Conservation (phyloP, 176 grass and related monocot species). For the Dendrocalamus sinicus region DNA sequence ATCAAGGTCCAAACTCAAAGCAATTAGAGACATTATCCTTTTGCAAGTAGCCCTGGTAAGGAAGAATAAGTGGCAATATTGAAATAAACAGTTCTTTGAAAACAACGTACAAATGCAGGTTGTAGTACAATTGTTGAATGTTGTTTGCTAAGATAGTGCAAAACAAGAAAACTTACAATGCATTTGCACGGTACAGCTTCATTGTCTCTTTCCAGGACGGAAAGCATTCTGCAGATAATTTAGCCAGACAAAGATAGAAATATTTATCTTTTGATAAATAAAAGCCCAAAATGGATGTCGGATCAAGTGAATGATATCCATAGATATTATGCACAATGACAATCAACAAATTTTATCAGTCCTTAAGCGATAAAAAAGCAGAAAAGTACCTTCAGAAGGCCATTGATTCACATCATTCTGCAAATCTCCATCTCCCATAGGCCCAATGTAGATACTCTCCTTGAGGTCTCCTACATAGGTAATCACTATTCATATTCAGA, state of each 20-base stretch:
- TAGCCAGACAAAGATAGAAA: not conserved
- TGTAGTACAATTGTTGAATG: not conserved
- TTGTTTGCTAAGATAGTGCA: not conserved
- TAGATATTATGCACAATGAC: not conserved
- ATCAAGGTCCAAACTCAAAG: conserved; percentile 72
- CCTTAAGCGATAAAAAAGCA: not conserved
- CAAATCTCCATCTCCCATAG: not conserved
- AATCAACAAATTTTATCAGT: not conserved
- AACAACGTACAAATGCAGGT: not conserved
- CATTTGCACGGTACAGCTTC: conserved; percentile 48
- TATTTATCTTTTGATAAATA: not conserved
- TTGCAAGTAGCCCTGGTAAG: conserved; percentile 44
- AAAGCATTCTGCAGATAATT: conserved; percentile 53
- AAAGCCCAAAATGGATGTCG: not conserved
- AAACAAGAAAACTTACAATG: conserved; percentile 50
- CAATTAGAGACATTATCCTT: conserved; percentile 65
- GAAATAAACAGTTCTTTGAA: not conserved
- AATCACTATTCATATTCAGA: not conserved
- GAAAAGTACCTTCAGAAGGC: conserved; percentile 53
- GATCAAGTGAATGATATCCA: not conserved
- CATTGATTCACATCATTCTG: conserved; percentile 49
- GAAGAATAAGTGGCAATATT: not conserved
- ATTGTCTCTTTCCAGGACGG: conserved; percentile 63
- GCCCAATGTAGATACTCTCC: conserved; percentile 67
- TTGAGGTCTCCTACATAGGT: conserved; percentile 54